Percentiles rank a stretch among this genome's conserved stretches.
Evolutionary conservation across 2,329 filamentous ascomycete genomes (phyloP).

Genomic region (Nannizziopsis barbatae): DNA sequence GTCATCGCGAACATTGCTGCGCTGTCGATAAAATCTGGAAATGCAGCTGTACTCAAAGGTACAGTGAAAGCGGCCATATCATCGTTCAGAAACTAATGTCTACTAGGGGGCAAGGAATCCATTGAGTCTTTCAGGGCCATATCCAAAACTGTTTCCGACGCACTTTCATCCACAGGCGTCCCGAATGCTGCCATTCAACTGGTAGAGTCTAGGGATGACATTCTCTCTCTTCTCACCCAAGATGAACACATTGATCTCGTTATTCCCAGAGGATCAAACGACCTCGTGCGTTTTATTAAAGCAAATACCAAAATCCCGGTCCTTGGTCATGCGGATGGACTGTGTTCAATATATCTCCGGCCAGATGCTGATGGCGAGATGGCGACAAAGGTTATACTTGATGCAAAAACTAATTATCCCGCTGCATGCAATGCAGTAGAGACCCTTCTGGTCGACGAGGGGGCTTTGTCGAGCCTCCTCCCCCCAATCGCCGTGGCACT

Average conservation of each 20-base stretch:
- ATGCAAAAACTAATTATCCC: constrained; percentile 89
- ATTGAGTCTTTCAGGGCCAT: constrained; percentile 92
- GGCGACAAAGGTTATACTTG: constrained; percentile 66
- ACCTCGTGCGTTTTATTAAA: constrained; percentile 83
- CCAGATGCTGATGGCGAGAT: constrained; percentile 60
- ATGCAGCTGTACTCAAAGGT: constrained; percentile 92
- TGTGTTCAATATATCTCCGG: constrained; percentile 80
- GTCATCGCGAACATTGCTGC: constrained; percentile 98
- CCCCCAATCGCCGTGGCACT: constrained; percentile 64
- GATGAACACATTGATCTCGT: constrained; percentile 88
- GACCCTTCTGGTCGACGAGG: constrained; percentile 72
- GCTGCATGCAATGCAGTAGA: constrained; percentile 94
- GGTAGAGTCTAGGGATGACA: constrained; percentile 82
- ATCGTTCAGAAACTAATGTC: too few species aligned
- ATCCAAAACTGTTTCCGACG: constrained; percentile 67
- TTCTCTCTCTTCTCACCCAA: constrained; percentile 74
- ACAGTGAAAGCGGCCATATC: constrained; percentile 1
- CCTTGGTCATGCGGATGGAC: constrained; percentile 86
- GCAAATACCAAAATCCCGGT: constrained; percentile 86
- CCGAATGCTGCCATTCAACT: constrained; percentile 84
- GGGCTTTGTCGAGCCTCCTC: constrained; percentile 55
- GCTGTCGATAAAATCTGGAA: constrained; percentile 91
- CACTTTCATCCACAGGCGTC: constrained; percentile 60
- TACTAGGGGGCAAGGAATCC: constrained; percentile 78
- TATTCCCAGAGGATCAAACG: constrained; percentile 82